Evolutionary conservation across 495 filamentous ascomycete species (phyloP).

Genomic region (Aspergillus asperescens): DNA sequence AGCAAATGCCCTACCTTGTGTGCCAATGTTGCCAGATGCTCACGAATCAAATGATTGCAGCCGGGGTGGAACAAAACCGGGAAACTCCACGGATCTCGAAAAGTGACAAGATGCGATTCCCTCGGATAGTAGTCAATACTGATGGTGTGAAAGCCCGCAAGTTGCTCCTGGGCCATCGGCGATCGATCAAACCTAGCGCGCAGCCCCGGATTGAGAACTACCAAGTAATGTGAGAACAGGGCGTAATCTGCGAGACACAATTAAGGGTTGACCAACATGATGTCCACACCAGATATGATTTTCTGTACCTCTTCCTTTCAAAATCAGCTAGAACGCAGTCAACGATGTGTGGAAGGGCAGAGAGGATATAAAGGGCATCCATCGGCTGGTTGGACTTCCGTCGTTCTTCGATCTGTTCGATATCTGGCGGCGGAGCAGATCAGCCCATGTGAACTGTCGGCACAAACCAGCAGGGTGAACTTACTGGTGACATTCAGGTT

Average conservation of each 20-base stretch:
- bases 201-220: constrained; percentile 51
- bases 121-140: constrained; percentile 83
- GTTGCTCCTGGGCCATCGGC: constrained; percentile 60
- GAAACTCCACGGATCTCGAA: constrained; percentile 92
- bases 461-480: constrained; percentile 17
- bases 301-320: constrained; percentile 71
- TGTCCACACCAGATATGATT: constrained; percentile 78
- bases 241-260: constrained; percentile 1
- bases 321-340: constrained; percentile 92
- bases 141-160: constrained; percentile 66
- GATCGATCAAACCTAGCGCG: constrained; percentile 54
- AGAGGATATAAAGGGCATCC: constrained; percentile 90
- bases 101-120: constrained; percentile 86
- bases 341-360: constrained; percentile 77
- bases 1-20: constrained; percentile 61
- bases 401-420: constrained; percentile 84
- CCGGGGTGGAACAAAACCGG: constrained; percentile 84
- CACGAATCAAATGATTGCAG: constrained; percentile 75
- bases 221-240: constrained; percentile 4
- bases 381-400: constrained; percentile 74
- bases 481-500: constrained; percentile 91
- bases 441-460: constrained; percentile 20
- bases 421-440: constrained; percentile 52
- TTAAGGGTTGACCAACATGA: constrained; percentile 49
- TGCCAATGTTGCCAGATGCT: constrained; percentile 75